phyloP scores from a whole-genome alignment of 73 alveolate species.

The Vitrella brassicaformis region DNA sequence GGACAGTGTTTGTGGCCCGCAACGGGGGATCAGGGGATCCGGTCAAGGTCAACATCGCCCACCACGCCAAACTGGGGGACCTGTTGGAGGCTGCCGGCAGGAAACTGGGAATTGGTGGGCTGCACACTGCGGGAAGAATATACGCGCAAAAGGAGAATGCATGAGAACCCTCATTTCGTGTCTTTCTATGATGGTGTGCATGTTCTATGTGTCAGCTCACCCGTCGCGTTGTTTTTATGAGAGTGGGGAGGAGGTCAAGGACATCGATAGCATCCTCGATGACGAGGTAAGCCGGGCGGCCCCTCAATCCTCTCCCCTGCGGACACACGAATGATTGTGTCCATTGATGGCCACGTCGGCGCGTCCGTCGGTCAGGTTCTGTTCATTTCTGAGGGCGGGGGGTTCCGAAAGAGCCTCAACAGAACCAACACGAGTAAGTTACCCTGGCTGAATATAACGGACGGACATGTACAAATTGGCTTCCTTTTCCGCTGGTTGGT shows the following conservation, averaged over 20 bases:
- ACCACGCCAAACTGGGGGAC: background rate
- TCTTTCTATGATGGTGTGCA: no score
- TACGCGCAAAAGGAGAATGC: no score
- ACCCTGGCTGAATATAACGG: background rate
- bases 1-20: background rate
- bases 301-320: background rate
- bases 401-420: background rate
- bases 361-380: background rate
- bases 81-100: background rate
- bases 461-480: no score
- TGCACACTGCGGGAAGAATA: no score
- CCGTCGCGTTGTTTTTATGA: background rate
- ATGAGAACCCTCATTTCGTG: no score
- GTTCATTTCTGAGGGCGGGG: background rate
- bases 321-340: background rate
- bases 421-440: background rate
- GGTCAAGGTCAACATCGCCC: background rate
- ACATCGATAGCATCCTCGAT: background rate
- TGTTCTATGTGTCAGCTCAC: background rate
- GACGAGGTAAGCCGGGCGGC: background rate
- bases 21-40: background rate
- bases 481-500: background rate
- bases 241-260: background rate
- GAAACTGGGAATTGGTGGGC: background rate
- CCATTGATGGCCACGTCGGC: background rate